Evolutionary conservation across 192 early-diverging fungal genomes (phyloP).

Genomic region (Linderina pennispora): DNA sequence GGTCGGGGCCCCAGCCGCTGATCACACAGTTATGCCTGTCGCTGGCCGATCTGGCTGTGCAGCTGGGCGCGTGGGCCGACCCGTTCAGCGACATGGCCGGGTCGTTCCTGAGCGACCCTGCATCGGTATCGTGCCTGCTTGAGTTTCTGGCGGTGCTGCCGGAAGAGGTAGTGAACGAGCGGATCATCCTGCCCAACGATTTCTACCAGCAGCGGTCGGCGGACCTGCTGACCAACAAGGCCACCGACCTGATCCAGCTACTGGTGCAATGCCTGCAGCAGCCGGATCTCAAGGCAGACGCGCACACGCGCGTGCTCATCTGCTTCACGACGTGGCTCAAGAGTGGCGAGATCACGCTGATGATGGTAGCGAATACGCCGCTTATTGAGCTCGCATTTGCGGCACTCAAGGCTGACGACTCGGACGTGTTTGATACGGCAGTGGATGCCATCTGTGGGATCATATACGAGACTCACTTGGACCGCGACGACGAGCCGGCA

Average conservation of each 20-base stretch:
- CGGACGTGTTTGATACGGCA: slow-evolving; percentile 68
- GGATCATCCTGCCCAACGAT: slow-evolving; percentile 55
- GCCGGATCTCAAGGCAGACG: slow-evolving; percentile 47
- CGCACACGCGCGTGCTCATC: slow-evolving; percentile 58
- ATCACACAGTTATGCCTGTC: slow-evolving; percentile 76
- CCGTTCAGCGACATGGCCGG: slow-evolving; percentile 69
- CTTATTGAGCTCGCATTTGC: slow-evolving; percentile 69
- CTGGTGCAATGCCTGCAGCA: slow-evolving; percentile 65
- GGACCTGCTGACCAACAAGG: slow-evolving; percentile 58
- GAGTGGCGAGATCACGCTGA: slow-evolving; percentile 69
- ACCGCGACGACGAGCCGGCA: slow-evolving; percentile 42
- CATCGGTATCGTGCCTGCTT: slow-evolving; percentile 60
- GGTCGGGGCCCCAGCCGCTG: slow-evolving; percentile 56
- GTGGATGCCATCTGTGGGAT: slow-evolving; percentile 82
- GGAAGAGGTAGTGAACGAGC: slow-evolving; percentile 73
- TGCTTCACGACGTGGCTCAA: slow-evolving; percentile 84
- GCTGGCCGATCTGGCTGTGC: slow-evolving; percentile 79
- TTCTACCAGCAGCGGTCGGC: slow-evolving; percentile 53
- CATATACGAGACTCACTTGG: slow-evolving; percentile 57
- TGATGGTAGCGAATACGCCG: slow-evolving; percentile 55
- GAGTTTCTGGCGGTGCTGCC: slow-evolving; percentile 83
- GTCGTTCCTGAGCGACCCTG: slow-evolving; percentile 56
- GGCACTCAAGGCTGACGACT: slow-evolving; percentile 55
- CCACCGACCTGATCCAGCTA: slow-evolving; percentile 62
- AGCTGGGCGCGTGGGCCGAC: slow-evolving; percentile 74